phyloP scores from a whole-genome alignment of 1,284 basidiomycete genomes.

The Sanghuangporus sanghuang region DNA sequence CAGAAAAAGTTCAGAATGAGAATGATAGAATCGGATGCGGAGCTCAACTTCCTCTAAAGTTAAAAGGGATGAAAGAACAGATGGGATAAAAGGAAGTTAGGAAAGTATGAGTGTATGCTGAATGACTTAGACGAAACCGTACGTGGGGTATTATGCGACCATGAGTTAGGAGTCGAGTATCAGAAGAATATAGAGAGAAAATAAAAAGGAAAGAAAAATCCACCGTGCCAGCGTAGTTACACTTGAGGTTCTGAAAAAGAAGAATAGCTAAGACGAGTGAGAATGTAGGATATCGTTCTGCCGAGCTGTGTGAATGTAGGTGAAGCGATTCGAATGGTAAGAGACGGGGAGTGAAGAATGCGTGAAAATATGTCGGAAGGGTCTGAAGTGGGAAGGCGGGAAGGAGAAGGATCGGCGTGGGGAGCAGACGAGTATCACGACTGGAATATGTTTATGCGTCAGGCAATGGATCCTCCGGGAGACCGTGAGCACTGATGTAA shows the following conservation, averaged over 20 bases:
- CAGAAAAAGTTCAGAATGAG: too few species aligned
- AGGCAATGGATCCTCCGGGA: neutral
- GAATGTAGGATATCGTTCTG: neutral
- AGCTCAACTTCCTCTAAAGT: too few species aligned
- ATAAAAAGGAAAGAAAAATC: neutral
- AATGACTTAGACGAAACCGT: too few species aligned
- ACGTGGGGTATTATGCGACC: too few species aligned
- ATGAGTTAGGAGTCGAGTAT: too few species aligned
- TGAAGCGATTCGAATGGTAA: neutral
- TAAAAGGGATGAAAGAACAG: too few species aligned
- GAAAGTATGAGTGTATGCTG: too few species aligned
- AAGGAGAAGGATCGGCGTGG: neutral
- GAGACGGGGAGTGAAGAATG: too few species aligned
- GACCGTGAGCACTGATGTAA: neutral
- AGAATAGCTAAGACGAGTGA: neutral
- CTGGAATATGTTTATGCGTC: neutral
- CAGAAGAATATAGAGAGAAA: too few species aligned
- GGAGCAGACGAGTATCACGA: neutral
- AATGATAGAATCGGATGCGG: too few species aligned
- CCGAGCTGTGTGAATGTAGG: too few species aligned
- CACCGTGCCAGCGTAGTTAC: neutral
- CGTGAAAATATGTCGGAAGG: neutral
- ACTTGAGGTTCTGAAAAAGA: neutral
- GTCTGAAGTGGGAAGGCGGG: neutral
- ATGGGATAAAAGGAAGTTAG: too few species aligned